These are phyloP conservation scores for Apophysomyces trapeziformis DNA, from an alignment of 371 early-diverging fungal species.

Conservation along the genomic window DNA sequence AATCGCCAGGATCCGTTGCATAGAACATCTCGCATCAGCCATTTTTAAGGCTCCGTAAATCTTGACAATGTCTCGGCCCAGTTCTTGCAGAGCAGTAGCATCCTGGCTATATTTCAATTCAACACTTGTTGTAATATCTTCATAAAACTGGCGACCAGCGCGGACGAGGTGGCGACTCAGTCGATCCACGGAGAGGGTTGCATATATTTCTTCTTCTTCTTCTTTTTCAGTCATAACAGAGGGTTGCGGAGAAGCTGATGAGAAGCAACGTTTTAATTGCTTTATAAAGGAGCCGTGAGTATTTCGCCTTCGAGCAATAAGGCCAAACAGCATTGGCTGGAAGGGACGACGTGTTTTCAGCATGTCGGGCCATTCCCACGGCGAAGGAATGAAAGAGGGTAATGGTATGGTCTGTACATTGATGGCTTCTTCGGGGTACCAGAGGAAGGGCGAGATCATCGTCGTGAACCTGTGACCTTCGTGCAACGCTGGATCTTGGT, in stretches of 20 bases:
- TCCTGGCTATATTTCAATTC: constrained; percentile 19
- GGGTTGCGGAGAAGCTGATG: neutral
- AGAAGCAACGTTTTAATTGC: constrained; percentile 11
- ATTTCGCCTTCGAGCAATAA: constrained; percentile 18
- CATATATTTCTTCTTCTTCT: constrained; percentile 19
- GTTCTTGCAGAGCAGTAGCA: constrained; percentile 19
- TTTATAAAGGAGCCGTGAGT: neutral
- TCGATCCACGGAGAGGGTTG: constrained; percentile 21
- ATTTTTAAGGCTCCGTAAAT: constrained; percentile 24
- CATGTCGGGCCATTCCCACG: constrained; percentile 37
- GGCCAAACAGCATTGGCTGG: constrained; percentile 27
- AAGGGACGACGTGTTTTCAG: constrained; percentile 30
- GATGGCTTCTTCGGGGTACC: constrained; percentile 19
- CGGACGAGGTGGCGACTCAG: constrained; percentile 23
- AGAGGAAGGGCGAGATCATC: constrained; percentile 15
- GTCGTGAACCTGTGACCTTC: neutral
- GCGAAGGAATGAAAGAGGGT: constrained; percentile 32
- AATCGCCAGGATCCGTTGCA: constrained; percentile 28
- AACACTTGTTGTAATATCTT: constrained; percentile 22
- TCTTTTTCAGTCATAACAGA: constrained; percentile 11
- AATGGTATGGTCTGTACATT: constrained; percentile 21
- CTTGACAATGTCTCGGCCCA: constrained; percentile 24
- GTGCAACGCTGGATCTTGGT: neutral
- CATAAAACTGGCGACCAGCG: constrained; percentile 25
- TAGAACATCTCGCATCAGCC: constrained; percentile 19